Conservation (phyloP, 305 asterid species). For the Fraxinus albicans region DNA sequence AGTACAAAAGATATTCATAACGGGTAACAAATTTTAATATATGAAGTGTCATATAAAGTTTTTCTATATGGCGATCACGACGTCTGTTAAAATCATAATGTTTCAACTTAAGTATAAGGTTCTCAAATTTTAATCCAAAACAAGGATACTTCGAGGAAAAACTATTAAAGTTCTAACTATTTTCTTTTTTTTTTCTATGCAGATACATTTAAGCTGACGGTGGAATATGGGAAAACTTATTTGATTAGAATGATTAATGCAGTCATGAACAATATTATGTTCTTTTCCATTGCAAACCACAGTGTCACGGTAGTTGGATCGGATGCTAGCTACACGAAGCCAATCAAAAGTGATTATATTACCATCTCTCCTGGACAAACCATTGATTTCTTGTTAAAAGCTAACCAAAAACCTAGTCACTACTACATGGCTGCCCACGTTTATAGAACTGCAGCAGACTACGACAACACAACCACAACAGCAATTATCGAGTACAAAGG, state of each 20-base stretch:
- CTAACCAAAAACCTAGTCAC: slow-evolving; percentile 46
- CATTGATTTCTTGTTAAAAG: slow-evolving; percentile 45
- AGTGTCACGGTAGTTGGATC: slow-evolving; percentile 53
- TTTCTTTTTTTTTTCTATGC: background rate
- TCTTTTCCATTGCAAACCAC: slow-evolving; percentile 58
- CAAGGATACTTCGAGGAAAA: background rate
- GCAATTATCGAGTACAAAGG: slow-evolving; percentile 37
- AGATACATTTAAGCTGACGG: slow-evolving; percentile 52
- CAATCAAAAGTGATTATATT: slow-evolving; percentile 35
- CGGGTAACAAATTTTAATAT: no score
- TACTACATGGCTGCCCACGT: slow-evolving; percentile 56
- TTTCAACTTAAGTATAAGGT: background rate
- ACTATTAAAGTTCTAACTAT: background rate
- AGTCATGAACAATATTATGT: slow-evolving; percentile 58
- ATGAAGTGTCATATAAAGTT: background rate
- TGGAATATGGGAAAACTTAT: slow-evolving; percentile 54
- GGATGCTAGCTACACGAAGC: slow-evolving; percentile 60
- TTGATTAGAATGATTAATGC: slow-evolving; percentile 52
- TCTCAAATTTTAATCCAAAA: no score
- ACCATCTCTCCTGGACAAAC: slow-evolving; percentile 64
- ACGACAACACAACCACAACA: slow-evolving; percentile 35
- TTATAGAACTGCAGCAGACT: slow-evolving; percentile 4
- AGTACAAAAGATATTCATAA: background rate
- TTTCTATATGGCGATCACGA: background rate
- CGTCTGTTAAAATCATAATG: no score